A percentile compares a stretch with the other conserved stretches of the same genome.
These are phyloP conservation scores for Aureobasidium leucospermi DNA, from an alignment of 2,329 filamentous ascomycete genomes.

Conservation along the genomic window DNA sequence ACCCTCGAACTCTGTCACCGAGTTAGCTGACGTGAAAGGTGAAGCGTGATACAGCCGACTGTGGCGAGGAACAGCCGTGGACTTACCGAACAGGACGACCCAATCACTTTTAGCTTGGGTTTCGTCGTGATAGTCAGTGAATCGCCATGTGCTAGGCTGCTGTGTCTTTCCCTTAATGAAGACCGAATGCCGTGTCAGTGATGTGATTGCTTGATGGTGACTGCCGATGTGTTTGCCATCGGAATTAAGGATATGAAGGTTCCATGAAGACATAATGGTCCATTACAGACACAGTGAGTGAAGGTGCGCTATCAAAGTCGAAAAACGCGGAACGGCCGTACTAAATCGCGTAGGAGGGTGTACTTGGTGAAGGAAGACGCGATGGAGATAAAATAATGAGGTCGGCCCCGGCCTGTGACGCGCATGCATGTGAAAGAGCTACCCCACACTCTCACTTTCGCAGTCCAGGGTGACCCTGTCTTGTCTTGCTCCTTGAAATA, in stretches of 20 bases:
- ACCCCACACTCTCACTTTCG: neutral
- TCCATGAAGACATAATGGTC: neutral
- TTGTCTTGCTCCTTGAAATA: too few species aligned
- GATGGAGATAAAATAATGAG: neutral
- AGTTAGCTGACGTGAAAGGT: neutral
- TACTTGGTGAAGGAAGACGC: neutral
- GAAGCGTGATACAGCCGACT: neutral
- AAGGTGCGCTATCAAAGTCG: neutral
- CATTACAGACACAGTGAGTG: neutral
- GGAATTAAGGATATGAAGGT: neutral
- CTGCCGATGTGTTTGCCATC: neutral
- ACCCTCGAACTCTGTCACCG: neutral
- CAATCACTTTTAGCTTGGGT: slow-evolving; percentile 8
- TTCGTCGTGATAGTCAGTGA: neutral
- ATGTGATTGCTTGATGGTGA: neutral
- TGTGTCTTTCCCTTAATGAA: neutral
- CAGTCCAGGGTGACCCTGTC: too few species aligned
- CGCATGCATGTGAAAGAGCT: neutral
- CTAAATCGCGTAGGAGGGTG: neutral
- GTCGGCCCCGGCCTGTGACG: neutral
- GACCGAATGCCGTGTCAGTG: neutral
- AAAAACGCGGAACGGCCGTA: neutral
- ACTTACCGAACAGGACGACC: slow-evolving; percentile 6
- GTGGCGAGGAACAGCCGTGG: neutral
- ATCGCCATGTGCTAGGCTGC: neutral